These are phyloP conservation scores for Nannochloropsis gaditana DNA, from an alignment of 108 stramenopile genomes.

Conservation along the genomic window DNA sequence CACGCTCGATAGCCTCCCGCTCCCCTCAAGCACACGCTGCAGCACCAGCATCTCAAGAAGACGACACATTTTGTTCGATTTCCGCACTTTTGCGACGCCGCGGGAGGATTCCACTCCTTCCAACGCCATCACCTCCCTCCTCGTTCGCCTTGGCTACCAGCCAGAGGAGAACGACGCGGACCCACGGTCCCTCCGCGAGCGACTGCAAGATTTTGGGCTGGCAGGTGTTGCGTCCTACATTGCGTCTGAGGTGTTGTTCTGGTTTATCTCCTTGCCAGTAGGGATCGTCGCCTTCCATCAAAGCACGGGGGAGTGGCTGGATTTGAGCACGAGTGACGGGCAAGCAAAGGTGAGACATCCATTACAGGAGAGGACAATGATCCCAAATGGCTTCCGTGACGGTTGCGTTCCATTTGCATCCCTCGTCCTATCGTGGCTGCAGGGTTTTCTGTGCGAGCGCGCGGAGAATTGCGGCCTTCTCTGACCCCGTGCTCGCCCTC, in stretches of 20 bases:
- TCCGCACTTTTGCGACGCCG: neutral
- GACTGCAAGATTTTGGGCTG: neutral
- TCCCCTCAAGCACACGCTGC: neutral
- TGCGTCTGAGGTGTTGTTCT: neutral
- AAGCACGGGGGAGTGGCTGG: slow-evolving; percentile 2
- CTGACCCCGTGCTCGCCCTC: no score
- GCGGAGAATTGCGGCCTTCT: no score
- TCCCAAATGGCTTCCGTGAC: no score
- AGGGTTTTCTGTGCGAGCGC: no score
- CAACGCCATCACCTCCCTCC: neutral
- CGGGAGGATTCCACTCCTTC: neutral
- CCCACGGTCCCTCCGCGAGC: neutral
- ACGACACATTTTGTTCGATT: no score
- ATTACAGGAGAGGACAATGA: no score
- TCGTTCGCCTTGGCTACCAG: neutral
- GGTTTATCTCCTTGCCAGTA: slow-evolving; percentile 11
- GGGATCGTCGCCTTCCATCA: slow-evolving; percentile 7
- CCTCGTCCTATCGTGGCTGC: no score
- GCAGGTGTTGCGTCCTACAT: neutral
- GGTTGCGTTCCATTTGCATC: no score
- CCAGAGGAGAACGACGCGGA: neutral
- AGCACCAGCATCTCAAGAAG: neutral
- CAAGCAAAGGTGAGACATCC: neutral
- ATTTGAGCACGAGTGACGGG: slow-evolving; percentile 3
- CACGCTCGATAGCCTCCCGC: no score